A percentile compares a stretch with the other conserved stretches of the same genome.
Evolutionary conservation across 495 filamentous ascomycete genomes (phyloP).

Genomic region (Poronia punctata): DNA sequence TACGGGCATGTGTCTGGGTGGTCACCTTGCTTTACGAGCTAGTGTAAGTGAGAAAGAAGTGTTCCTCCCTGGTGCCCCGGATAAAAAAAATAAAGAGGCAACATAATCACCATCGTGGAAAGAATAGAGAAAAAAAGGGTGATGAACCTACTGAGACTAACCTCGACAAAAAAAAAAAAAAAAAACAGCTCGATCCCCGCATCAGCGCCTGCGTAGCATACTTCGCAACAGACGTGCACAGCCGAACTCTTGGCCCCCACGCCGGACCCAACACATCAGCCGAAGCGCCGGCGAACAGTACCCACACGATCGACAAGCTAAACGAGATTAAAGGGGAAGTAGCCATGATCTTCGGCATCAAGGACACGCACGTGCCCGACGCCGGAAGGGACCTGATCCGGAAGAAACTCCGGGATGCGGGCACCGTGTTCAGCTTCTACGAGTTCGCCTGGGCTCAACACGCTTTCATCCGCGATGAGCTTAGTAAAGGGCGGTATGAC

Average conservation of each 20-base stretch:
- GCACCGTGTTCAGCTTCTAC: slow-evolving; percentile 73
- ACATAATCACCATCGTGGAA: no score
- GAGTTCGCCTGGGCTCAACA: slow-evolving; percentile 91
- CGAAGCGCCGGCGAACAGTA: slow-evolving; percentile 20
- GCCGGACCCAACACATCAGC: slow-evolving; percentile 24
- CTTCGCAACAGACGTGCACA: slow-evolving; percentile 90
- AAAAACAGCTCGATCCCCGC: slow-evolving; percentile 54
- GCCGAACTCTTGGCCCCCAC: slow-evolving; percentile 57
- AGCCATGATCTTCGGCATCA: slow-evolving; percentile 78
- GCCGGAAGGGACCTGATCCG: slow-evolving; percentile 81
- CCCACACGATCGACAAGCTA: slow-evolving; percentile 40
- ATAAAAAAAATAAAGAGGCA: no score
- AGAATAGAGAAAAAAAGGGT: no score
- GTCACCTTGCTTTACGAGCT: slow-evolving; percentile 80
- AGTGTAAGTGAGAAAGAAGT: slow-evolving; percentile 34
- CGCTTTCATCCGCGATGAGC: slow-evolving; percentile 93
- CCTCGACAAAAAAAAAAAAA: no score
- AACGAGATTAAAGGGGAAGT: slow-evolving; percentile 74
- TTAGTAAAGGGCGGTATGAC: slow-evolving; percentile 89
- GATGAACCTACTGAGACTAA: no score
- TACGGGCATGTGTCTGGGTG: slow-evolving; percentile 94
- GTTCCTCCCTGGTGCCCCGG: not conserved
- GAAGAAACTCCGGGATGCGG: slow-evolving; percentile 69
- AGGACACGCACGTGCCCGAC: slow-evolving; percentile 85
- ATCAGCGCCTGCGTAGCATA: slow-evolving; percentile 75